Evolutionary conservation across 345 rosid species (phyloP), one percentile per base, ranked within the genome.

Genomic region (Cardiospermum halicacabum): DNA sequence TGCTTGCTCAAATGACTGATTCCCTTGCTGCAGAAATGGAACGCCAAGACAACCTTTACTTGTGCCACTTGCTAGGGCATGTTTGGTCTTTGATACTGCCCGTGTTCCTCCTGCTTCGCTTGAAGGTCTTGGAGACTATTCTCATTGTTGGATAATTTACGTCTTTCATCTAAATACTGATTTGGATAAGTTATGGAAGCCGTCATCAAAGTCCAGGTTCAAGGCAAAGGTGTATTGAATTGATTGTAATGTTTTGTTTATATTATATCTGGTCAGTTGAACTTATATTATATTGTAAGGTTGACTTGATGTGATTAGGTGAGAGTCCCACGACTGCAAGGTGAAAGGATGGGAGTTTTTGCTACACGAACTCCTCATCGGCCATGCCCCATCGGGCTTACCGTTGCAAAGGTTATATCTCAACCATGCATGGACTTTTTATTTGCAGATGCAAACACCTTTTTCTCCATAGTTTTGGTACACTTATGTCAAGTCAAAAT

Each of bases 301-400:
- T 67, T 75, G 63, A 63, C 53, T 69, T 56, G 36, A 65, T 78
- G n/a, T n/a, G 59, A 40, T 69, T 63, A 89, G 96, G 98, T 93
- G 67, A 89, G 97, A 81, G 98, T 90, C 68, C 97, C 97, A n/a
- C 82, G 88, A 78, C 62, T 93, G 65, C 86, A 86, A 66, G 98
- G 98, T 13, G 82, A 70, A 57, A 85, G 79, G 75, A 79, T 79
- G 71, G 98, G 97, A 75, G 92, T 88, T 69, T 85, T 93, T 75
- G 92, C 96, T 67, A 93, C 98, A 36, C 74, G 94, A 58, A 82
- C 97, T 59, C 97, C 97, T 43, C 97, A 93, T 82, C 84, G 96
- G 40, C 97, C 88, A 22, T 88, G 97, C 66, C 98, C 98, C 31
- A 85, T 93, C 42, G 96, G 97, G 3, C 94, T 93, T 45, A 90